Evolutionary conservation across 768 basidiomycete species (phyloP).

Genomic region (Obba rivulosa): DNA sequence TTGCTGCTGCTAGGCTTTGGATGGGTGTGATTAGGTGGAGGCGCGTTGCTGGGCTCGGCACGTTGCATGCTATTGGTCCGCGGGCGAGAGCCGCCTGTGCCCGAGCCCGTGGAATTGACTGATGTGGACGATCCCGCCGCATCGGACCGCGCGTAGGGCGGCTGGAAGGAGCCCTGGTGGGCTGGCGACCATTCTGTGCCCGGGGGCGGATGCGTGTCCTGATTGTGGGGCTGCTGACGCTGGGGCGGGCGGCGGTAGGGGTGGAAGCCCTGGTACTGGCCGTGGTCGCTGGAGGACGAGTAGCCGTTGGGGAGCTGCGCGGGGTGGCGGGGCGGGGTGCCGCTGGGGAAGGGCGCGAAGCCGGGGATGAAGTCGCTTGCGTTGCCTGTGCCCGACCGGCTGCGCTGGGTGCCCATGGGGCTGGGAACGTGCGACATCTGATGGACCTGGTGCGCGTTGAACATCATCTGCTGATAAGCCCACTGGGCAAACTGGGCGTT

Average conservation of each 20-base stretch:
- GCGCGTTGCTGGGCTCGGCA: slow-evolving; percentile 27
- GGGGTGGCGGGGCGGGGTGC: slow-evolving; percentile 61
- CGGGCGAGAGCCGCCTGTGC: slow-evolving; percentile 45
- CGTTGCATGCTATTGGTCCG: slow-evolving; percentile 73
- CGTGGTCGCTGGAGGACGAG: slow-evolving; percentile 26
- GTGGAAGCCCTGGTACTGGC: slow-evolving; percentile 61
- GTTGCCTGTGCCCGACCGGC: slow-evolving; percentile 48
- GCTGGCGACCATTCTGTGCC: slow-evolving; percentile 41
- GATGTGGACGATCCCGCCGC: slow-evolving; percentile 78
- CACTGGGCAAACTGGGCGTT: slow-evolving; percentile 78
- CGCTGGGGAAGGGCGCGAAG: slow-evolving; percentile 65
- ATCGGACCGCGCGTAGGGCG: slow-evolving; percentile 75
- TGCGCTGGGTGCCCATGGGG: slow-evolving; percentile 29
- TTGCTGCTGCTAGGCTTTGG: slow-evolving; percentile 15
- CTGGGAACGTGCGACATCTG: slow-evolving; percentile 32
- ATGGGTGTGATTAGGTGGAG: slow-evolving; percentile 15
- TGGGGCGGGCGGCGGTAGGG: slow-evolving; percentile 73
- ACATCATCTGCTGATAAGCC: slow-evolving; percentile 93
- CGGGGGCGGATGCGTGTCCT: slow-evolving; percentile 17
- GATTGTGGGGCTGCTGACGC: slow-evolving; percentile 26
- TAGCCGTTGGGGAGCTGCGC: slow-evolving; percentile 39
- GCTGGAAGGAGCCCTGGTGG: slow-evolving; percentile 45
- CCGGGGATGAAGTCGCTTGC: slow-evolving; percentile 44
- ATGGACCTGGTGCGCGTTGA: slow-evolving; percentile 50
- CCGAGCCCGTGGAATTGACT: slow-evolving; percentile 56